Evolutionary conservation across 2,329 filamentous ascomycete species (phyloP), one percentile per base, ranked within the genome.

Genomic region (Curvularia eragrostidis): DNA sequence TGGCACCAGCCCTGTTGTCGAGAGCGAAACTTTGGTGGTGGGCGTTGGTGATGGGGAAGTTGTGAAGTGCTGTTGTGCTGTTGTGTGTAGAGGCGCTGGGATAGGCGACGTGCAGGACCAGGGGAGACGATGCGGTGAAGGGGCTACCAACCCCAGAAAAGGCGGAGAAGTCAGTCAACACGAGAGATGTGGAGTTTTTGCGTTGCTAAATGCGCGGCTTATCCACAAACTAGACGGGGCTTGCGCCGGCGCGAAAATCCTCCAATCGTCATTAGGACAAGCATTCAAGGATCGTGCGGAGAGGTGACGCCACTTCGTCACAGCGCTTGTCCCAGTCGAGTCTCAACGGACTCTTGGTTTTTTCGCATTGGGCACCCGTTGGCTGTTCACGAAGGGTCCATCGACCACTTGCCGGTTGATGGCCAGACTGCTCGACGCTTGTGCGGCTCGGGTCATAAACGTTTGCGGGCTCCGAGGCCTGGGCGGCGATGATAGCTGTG

Each of bases 81-180:
- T 41, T 24, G 50, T 28, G 49, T 18, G 43, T 44, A 51, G 55
- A 32, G 48, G 55, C 21, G 55, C 54, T 30, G 52, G 23, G 46
- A 52, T 34, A 21, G 23, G 49, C 32, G 30, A 41, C 44, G 34
- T 47, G 43, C 32, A 49, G 32, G 44, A 38, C 47, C 34, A 49
- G 32, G 50, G 54, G 51, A 34, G 58, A 52, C 36, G 52, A 55
- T 58, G 63, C 59, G 61, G 65, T 67, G 59, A 63, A 65, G 59
- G 59, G 61, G 60, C 57, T 54, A 57, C 21, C 43, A 52, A 63
- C 63, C 63, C 61, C 63, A 63, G 59, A 58, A 67, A 64, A 61
- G 54, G 55, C 57, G 63, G 63, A 60, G 59, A 54, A 57, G 58
- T 61, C 56, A 67, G 61, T 56, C 61, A 54, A 51, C 52, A 50